A percentile compares a stretch with the other conserved stretches of the same genome.
Conservation (phyloP, 805 yeast genomes). For the Metschnikowia amazonensis region DNA sequence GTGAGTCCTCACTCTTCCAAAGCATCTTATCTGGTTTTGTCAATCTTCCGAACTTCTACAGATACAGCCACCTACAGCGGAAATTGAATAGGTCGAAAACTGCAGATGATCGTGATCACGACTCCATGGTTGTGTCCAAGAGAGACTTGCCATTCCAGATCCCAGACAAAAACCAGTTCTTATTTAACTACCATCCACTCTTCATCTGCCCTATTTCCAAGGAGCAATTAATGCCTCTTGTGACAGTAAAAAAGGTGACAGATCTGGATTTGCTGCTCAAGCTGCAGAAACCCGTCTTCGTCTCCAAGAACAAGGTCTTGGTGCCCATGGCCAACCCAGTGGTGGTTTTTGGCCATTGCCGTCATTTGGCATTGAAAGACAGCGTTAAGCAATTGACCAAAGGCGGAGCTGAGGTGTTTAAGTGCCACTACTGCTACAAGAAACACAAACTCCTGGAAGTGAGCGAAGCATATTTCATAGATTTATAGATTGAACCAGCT, state of each 20-base stretch:
- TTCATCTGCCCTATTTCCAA: conserved; percentile 45
- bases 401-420: conserved; percentile 37
- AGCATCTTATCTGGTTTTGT: conserved; percentile 38
- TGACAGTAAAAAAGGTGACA: conserved; percentile 6
- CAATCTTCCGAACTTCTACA: conserved; percentile 41
- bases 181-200: conserved; percentile 41
- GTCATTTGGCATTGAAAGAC: conserved; percentile 40
- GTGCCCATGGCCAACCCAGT: conserved; percentile 30
- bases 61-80: conserved; percentile 35
- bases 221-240: conserved; percentile 39
- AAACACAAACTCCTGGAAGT: conserved; percentile 39
- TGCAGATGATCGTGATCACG: not conserved
- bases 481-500: conserved; percentile 18
- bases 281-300: conserved; percentile 11
- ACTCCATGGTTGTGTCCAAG: conserved; percentile 18
- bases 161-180: conserved; percentile 36
- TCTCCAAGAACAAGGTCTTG: conserved; percentile 12
- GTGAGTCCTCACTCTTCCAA: conserved; percentile 41
- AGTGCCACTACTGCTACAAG: conserved; percentile 45
- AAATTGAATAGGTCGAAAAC: conserved; percentile 20
- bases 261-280: conserved; percentile 14
- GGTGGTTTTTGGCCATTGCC: conserved; percentile 39
- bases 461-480: conserved; percentile 40
- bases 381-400: conserved; percentile 40
- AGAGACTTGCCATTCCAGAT: conserved; percentile 41